Base-by-base conservation (phyloP, 2,329 filamentous ascomycete species). In the Helotiales sp. region DNA sequence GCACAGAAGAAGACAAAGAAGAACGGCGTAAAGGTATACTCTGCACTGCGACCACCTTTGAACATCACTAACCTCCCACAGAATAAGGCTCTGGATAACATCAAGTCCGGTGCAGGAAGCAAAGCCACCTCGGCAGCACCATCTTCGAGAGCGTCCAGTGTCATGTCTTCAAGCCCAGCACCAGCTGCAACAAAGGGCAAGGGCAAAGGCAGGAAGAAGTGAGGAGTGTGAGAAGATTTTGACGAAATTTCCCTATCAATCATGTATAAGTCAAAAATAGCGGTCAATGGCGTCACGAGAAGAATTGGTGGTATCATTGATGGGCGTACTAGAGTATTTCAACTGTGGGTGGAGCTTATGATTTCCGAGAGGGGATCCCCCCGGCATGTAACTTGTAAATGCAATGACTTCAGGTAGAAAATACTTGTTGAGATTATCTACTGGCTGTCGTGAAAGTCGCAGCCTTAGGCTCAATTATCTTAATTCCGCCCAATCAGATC, bases 31-130 rank as follows among this genome's bases (percentile, higher is more conserved):
- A 96, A 96, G 84, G 72, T 74, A 72, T 56, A 52, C 36, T 47
- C 30, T 27, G 24, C 27, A 42, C 17, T 52, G 15, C 17, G 5
- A 15, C 4, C 19, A 22, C 63, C 66, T 50, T n/a, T 47, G 17
- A 24, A 10, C 17, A 49, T 51, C 34, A 46, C 62, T 67, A 63
- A 64, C 29, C 29, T 15, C 19, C 17, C 9, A 2, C 71, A 98
- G 93, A 96, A 97, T 75, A 98, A 98, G 77, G 87, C 91, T 52
- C 83, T 97, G 48, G 95, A 97, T 67, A 90, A 87, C 47, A 85
- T 96, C 70, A 97, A 97, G 75, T 86, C 83, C 33, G 76, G 71
- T 51, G 80, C 77, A 52, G 85, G 81, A 57, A 90, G 84, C 75
- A 95, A 93, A 73, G 82, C 84, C 50, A 89, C 84, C 56, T 95